Evolutionary conservation across 208 protist genomes (phyloP), one percentile per base, ranked within the genome.

Genomic region (Trypanosomatidae sp.): DNA sequence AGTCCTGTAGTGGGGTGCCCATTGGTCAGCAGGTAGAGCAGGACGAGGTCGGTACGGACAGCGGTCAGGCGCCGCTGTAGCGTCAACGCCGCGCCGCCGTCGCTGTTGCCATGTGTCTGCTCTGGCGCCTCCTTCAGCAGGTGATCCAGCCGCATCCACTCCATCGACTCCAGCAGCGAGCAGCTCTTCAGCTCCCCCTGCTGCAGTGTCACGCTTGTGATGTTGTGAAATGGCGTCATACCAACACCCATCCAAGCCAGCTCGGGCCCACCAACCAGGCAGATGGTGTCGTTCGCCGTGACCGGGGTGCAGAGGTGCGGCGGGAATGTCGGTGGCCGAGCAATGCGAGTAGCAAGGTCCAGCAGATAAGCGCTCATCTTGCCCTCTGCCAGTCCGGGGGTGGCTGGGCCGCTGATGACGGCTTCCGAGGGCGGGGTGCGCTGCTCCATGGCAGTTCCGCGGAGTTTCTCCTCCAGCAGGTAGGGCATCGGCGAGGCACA

Each of bases 331-430:
- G 78, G 56, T 10, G 78, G 74, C 6, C 58, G 64, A 25, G 74
- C n/a, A 10, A 80, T 60, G 17, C 90, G 79, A 19, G 87, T 83
- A 19, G 91, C 86, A 33, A 95, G 86, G 77, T 95, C 91, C 15
- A 95, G 81, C 72, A 90, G 74, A 83, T 83, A 93, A 8, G 86
- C 77, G 8, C 87, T 89, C 6, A 92, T 71, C 82, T 95, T 95
- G 30, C 78, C 85, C 53, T 92, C 91, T 28, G 85, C 86, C 22
- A 89, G 79, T 0, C 91, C 90, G 25, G 85, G 81, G 19, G 80
- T 84, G 43, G 76, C 78, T 0, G 87, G 79, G 8, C 91, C 88
- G 66, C 82, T 86, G 19, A 92, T 64, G 25, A 95, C 17, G 36
- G 84, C 79, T 76, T 95, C 91, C 44, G 65, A 62, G 39, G 84